These are phyloP conservation scores for Arthroderma sp. DNA, from an alignment of 2,329 filamentous ascomycete species.

Conservation along the genomic window DNA sequence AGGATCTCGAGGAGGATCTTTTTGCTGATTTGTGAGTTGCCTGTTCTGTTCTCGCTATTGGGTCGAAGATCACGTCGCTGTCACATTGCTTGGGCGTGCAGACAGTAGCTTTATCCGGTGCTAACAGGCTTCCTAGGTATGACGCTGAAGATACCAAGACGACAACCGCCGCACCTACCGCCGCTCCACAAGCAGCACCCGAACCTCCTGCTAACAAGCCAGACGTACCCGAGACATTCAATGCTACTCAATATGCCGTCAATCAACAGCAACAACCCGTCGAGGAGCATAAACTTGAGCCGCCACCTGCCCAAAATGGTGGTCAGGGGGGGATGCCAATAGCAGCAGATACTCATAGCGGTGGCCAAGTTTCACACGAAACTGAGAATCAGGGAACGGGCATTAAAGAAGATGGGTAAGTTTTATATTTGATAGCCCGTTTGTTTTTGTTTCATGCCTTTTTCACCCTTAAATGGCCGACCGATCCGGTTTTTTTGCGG, in stretches of 20 bases:
- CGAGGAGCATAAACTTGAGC: neutral
- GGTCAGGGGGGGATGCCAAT: neutral
- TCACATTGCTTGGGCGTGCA: neutral
- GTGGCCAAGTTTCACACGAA: constrained; percentile 18
- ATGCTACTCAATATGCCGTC: neutral
- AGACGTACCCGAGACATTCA: neutral
- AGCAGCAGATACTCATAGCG: neutral
- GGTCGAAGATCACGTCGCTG: constrained; percentile 7
- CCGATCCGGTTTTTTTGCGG: no score
- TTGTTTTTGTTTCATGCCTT: neutral
- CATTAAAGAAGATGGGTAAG: constrained; percentile 91
- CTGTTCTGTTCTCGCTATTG: constrained; percentile 6
- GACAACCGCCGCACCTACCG: neutral
- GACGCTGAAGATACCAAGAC: constrained; percentile 50
- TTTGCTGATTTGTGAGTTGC: constrained; percentile 79
- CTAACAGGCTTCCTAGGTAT: constrained; percentile 39
- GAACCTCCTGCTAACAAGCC: neutral
- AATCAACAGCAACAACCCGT: neutral
- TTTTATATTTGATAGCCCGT: constrained; percentile 18
- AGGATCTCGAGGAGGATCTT: constrained; percentile 83
- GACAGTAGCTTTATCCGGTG: neutral
- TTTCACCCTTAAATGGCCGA: constrained; percentile 4
- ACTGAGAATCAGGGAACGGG: constrained; percentile 30
- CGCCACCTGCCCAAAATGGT: neutral
- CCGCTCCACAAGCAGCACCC: neutral